Conservation (phyloP, 306 rosid genomes). For the Amphicarpaea edgeworthii region DNA sequence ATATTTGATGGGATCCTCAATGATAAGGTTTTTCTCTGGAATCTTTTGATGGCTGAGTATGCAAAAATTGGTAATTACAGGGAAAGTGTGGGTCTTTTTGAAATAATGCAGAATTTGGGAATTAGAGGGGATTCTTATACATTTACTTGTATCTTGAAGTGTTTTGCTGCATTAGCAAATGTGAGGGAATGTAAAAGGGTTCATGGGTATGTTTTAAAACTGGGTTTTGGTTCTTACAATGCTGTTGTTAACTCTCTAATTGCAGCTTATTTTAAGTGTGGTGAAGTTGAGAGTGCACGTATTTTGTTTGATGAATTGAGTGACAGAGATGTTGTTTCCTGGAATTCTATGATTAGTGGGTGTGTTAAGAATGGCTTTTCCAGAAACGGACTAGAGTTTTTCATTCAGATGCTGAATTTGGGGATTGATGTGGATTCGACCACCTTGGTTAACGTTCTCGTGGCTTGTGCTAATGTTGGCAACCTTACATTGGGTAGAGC, state of each 20-base stretch:
- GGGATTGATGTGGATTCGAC: neutral
- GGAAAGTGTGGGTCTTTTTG: slow-evolving; percentile 62
- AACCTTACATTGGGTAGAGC: slow-evolving; percentile 8
- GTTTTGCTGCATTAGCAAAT: slow-evolving; percentile 59
- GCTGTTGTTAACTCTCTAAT: slow-evolving; percentile 30
- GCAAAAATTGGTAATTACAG: slow-evolving; percentile 59
- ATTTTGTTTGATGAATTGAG: slow-evolving; percentile 76
- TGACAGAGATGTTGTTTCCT: slow-evolving; percentile 70
- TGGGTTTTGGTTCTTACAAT: slow-evolving; percentile 50
- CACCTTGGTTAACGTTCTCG: neutral
- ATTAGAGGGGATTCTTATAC: slow-evolving; percentile 63
- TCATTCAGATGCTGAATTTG: slow-evolving; percentile 4
- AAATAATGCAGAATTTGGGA: slow-evolving; percentile 66
- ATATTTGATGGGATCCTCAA: slow-evolving; percentile 59
- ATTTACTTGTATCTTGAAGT: slow-evolving; percentile 69
- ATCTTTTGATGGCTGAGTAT: slow-evolving; percentile 71
- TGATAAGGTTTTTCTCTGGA: slow-evolving; percentile 76
- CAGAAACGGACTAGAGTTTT: neutral
- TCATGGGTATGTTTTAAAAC: slow-evolving; percentile 65
- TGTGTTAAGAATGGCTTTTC: slow-evolving; percentile 52
- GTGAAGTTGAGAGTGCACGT: slow-evolving; percentile 65
- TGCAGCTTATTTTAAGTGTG: slow-evolving; percentile 62
- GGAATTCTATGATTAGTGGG: slow-evolving; percentile 79
- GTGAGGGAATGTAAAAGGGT: slow-evolving; percentile 57
- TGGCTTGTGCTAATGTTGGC: slow-evolving; percentile 12